Evolutionary conservation across 257 asterid species (phyloP), one percentile per base, ranked within the genome.

Genomic region (Galeopsis tetrahit): DNA sequence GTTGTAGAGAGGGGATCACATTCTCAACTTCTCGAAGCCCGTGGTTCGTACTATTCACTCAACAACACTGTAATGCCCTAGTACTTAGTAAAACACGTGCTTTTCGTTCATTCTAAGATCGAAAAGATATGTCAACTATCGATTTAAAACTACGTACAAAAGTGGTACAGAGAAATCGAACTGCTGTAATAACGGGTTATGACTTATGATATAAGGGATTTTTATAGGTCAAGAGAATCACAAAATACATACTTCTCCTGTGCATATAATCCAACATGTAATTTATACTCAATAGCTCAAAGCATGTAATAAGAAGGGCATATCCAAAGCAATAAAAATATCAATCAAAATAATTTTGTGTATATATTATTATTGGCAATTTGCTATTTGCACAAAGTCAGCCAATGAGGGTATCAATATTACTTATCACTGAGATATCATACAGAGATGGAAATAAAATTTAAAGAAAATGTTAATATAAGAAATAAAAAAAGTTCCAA

Each of bases 1-100:
- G 84, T 90, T 48, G 91, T 82, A 3, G 97, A 90, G 81, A 81
- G 85, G 70, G 93, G 96, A 15, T 79, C 97, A 4, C 97, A 88
- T 76, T 43, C 81, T 31, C 77, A 85, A 33, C 80, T 90, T 72
- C 78, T 90, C 28, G 88, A 93, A 66, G 56, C 8, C 1, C 68
- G 17, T 4, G 96, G 96, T 2, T 78, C 86, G 6, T 90, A 90
- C 55, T 85, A 85, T 78, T 82, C 87, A 2, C 77, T 88, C 33
- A 81, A 83, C 76, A 86, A 77, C 56, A n/a, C 56, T 49, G 56
- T 49, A 49, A n/a, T 49, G 56, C 28, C 56, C 8, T 49, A 14
- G 9, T 42, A 42, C 48, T 9, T 42, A 2, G 9, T 42, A 42
- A 8, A 42, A 21, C 28, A 1, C 28, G 28, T 21, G 28, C 1